A percentile compares a stretch with the other conserved stretches of the same genome.
Evolutionary conservation across 441 rosid genomes (phyloP).

Genomic region (Populus hybrid): DNA sequence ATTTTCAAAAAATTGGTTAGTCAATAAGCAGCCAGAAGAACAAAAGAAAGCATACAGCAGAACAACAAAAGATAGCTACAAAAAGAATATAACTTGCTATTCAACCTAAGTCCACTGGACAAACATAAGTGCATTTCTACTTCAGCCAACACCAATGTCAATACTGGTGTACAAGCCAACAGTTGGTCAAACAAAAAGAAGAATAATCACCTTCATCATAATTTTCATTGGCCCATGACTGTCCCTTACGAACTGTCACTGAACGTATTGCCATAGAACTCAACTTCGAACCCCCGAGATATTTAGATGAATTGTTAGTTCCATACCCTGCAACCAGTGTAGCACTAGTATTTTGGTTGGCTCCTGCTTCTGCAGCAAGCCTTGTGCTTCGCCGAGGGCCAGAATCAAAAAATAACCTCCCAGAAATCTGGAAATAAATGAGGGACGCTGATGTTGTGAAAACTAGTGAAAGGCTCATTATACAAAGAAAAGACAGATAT

Average conservation of each 20-base stretch:
- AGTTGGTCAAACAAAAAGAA: constrained; percentile 12
- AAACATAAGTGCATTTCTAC: neutral
- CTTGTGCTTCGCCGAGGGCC: constrained; percentile 84
- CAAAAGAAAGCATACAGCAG: neutral
- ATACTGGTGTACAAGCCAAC: neutral
- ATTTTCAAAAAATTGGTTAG: constrained; percentile 16
- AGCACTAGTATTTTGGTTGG: constrained; percentile 47
- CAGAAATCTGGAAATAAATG: constrained; percentile 67
- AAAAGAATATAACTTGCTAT: neutral
- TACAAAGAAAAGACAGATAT: neutral
- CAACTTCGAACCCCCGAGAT: constrained; percentile 80
- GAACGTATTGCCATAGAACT: constrained; percentile 75
- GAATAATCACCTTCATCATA: constrained; percentile 70
- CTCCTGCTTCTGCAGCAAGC: constrained; percentile 70
- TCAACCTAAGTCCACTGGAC: neutral
- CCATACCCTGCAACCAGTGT: constrained; percentile 65
- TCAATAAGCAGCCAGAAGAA: constrained; percentile 9
- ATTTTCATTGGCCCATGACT: constrained; percentile 83
- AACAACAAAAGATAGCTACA: neutral
- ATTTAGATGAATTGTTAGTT: constrained; percentile 63
- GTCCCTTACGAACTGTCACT: constrained; percentile 85
- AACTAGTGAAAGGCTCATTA: neutral
- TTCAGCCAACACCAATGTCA: constrained; percentile 4
- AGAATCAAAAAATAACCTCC: constrained; percentile 96
- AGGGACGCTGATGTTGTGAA: neutral